phyloP scores from a whole-genome alignment of 192 early-diverging fungal species.

The Coemansia interrupta region DNA sequence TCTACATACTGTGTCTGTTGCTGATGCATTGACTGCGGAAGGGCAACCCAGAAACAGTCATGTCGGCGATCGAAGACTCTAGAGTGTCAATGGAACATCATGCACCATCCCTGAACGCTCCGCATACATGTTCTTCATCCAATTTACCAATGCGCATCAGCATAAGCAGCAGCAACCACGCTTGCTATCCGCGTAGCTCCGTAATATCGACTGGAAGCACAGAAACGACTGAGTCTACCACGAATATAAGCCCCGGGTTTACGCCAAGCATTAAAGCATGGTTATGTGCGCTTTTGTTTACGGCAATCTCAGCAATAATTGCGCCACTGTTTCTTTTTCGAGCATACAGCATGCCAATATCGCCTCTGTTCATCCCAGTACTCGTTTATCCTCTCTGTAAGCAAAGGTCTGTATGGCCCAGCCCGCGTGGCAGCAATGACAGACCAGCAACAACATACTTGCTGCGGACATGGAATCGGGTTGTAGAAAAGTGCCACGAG shows the following conservation, averaged over 20 bases:
- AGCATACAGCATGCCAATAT: conserved; percentile 40
- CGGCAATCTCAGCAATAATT: conserved; percentile 23
- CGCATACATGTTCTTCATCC: too few relatives aligned
- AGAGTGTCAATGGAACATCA: too few relatives aligned
- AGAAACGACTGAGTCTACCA: not conserved
- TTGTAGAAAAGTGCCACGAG: conserved; percentile 2
- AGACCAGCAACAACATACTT: not conserved
- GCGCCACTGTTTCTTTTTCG: conserved; percentile 45
- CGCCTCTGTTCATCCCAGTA: conserved; percentile 39
- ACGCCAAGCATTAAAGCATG: conserved; percentile 29
- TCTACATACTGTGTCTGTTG: too few relatives aligned
- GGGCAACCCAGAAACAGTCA: too few relatives aligned
- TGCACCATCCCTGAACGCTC: too few relatives aligned
- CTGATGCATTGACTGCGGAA: too few relatives aligned
- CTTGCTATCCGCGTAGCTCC: not conserved
- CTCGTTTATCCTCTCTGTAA: conserved; percentile 35
- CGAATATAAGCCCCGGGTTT: conserved; percentile 1
- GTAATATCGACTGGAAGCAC: not conserved
- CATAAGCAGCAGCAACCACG: not conserved
- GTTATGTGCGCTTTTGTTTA: conserved; percentile 33
- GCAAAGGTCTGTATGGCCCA: not conserved
- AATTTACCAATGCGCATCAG: too few relatives aligned
- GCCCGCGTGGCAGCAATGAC: not conserved
- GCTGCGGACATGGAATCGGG: not conserved
- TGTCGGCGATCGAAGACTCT: too few relatives aligned